Base-by-base conservation (phyloP, 768 basidiomycete genomes). In the Leucosporidium scottii region DNA sequence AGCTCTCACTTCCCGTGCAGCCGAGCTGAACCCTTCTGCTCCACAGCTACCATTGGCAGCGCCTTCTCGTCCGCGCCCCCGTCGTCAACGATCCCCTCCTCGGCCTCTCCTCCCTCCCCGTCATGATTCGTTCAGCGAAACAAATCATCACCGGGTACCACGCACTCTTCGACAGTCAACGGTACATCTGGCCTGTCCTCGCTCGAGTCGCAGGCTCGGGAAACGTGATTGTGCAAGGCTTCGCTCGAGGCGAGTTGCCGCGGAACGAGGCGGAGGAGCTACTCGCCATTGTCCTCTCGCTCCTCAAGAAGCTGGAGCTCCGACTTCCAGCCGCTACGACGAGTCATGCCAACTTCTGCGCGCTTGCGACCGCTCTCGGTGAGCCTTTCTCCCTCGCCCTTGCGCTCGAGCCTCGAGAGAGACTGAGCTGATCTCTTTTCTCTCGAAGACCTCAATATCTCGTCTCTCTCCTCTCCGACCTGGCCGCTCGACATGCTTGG, bases 101-200 rank as follows among this genome's bases (percentile, higher is more conserved):
- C 61, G 51, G 51, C n/a, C 51, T 34, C 25, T 62, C 61, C 17
- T 62, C 61, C 28, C 61, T 62, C 21, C 28, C 61, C 18, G 21
- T 62, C 53, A 51, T 62, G 13, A n/a, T 53, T 3, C 61, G 61
- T 17, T 54, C 61, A 4, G 61, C 61, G n/a, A 30, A 15, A 3
- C 34, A 36, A 15, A 34, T 62, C 27, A 18, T 62, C 36, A 13
- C 3, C 5, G 36, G 54, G 36, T 62, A 62, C 27, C 30, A 44
- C 21, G 20, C 7, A 17, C 15, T 54, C 17, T 54, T 62, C 61
- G 31, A n/a, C 51, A 30, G 36, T 4, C 51, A 51, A 20, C 53
- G 61, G 2, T 27, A 39, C 51, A 53, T 55, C 53, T 62, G 61
- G 61, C n/a, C 53, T 18, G 61, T 62, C 39, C 51, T 62, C 36